Evolutionary conservation across 2,329 filamentous ascomycete species (phyloP).

Genomic region (Penicillium sp.): DNA sequence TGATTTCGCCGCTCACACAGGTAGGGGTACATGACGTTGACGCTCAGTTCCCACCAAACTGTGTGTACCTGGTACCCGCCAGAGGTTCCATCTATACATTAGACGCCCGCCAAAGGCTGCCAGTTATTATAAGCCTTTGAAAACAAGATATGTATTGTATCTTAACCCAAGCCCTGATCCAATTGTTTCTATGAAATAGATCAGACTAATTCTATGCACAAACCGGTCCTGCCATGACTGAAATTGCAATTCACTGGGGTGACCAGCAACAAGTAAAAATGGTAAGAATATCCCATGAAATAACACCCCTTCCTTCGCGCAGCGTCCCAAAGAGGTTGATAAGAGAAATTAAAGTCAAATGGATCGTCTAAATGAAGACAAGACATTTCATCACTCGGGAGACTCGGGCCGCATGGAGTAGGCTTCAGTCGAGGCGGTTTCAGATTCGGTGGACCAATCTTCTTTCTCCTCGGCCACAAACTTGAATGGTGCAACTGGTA

Average conservation of each 20-base stretch:
- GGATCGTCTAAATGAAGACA: constrained; percentile 9
- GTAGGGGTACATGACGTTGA: constrained; percentile 23
- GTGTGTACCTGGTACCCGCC: not conserved
- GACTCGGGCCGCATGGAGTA: constrained; percentile 33
- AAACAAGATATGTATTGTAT: constrained; percentile 6
- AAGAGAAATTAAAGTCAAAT: constrained; percentile 4
- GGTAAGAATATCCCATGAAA: constrained; percentile 5
- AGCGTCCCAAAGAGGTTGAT: constrained; percentile 1
- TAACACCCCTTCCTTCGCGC: constrained; percentile 13
- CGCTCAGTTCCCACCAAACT: not conserved
- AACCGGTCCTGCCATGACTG: constrained; percentile 11
- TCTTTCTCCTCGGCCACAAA: constrained; percentile 39
- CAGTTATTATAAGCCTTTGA: not conserved
- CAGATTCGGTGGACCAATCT: constrained; percentile 45
- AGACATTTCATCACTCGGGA: constrained; percentile 24
- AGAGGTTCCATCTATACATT: not conserved
- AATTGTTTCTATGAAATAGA: constrained; percentile 15
- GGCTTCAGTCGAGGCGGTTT: constrained; percentile 28
- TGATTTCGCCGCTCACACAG: constrained; percentile 24
- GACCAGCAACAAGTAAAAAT: constrained; percentile 1
- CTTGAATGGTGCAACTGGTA: constrained; percentile 7
- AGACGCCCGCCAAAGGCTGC: not conserved
- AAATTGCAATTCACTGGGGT: not conserved
- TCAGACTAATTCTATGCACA: constrained; percentile 16
- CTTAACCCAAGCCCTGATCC: not conserved